phyloP scores from a whole-genome alignment of 805 yeast species.

The Yamadazyma akitaensis region DNA sequence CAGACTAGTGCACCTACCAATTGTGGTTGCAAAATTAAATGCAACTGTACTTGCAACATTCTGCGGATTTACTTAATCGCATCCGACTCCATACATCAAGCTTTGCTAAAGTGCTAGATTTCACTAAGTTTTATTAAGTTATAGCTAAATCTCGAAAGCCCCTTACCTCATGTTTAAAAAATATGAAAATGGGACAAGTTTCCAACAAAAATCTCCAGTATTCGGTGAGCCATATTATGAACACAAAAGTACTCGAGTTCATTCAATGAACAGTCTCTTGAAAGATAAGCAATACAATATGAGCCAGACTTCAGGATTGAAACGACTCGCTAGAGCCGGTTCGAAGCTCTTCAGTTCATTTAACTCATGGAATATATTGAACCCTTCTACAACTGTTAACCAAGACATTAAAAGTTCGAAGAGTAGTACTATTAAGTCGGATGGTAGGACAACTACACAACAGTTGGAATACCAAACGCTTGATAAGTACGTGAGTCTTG shows the following conservation, averaged over 20 bases:
- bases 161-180: background rate
- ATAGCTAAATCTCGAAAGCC: background rate
- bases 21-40: background rate
- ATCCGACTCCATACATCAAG: background rate
- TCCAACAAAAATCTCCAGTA: background rate
- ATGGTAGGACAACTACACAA: background rate
- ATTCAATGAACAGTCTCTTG: conserved; percentile 13
- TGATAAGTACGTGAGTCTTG: background rate
- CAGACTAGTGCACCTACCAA: background rate
- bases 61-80: background rate
- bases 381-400: background rate
- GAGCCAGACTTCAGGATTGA: background rate
- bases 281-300: conserved; percentile 10
- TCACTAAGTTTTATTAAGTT: background rate
- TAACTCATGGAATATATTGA: background rate
- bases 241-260: conserved; percentile 6
- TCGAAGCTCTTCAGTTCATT: conserved; percentile 5
- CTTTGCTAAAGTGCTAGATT: background rate
- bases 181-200: background rate
- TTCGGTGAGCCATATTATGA: background rate
- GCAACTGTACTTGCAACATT: too few relatives aligned
- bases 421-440: background rate
- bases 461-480: background rate
- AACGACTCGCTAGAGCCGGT: background rate
- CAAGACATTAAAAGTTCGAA: background rate